A percentile compares a stretch with the other conserved stretches of the same genome.
Conservation (phyloP, 2,329 filamentous ascomycete genomes). For the Ceratocystis alfenasii region DNA sequence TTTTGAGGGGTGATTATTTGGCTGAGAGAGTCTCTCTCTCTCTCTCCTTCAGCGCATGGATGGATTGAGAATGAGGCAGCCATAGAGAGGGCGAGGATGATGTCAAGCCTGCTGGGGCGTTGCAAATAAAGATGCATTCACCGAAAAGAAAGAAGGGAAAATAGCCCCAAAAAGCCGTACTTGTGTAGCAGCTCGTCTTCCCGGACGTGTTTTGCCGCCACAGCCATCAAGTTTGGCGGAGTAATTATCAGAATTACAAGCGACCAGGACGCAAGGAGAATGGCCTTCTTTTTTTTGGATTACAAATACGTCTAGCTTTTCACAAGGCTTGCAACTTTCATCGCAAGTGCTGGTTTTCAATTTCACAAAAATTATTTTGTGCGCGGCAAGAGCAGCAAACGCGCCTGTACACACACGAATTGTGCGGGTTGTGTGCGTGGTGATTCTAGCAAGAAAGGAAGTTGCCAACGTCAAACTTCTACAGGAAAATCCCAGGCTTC, state of each 20-base stretch:
- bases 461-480: not conserved
- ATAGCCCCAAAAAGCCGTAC: not conserved
- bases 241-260: not conserved
- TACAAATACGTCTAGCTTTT: no score
- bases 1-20: no score
- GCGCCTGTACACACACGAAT: not conserved
- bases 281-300: not conserved
- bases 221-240: not conserved
- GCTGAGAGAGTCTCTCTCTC: no score
- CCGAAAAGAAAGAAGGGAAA: not conserved
- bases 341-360: not conserved
- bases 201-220: not conserved
- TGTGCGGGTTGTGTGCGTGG: no score
- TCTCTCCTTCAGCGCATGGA: no score
- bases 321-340: not conserved
- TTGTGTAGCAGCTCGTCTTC: slow-evolving; percentile 3
- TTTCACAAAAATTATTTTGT: not conserved
- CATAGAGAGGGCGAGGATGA: no score
- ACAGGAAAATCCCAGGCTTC: not conserved
- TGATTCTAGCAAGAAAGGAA: not conserved
- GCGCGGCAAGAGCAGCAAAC: not conserved
- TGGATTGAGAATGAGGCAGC: no score
- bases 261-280: not conserved
- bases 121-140: no score
- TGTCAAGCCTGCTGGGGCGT: no score